Base-by-base conservation (phyloP, 495 filamentous ascomycete species). In the Penicillium cinerascens region DNA sequence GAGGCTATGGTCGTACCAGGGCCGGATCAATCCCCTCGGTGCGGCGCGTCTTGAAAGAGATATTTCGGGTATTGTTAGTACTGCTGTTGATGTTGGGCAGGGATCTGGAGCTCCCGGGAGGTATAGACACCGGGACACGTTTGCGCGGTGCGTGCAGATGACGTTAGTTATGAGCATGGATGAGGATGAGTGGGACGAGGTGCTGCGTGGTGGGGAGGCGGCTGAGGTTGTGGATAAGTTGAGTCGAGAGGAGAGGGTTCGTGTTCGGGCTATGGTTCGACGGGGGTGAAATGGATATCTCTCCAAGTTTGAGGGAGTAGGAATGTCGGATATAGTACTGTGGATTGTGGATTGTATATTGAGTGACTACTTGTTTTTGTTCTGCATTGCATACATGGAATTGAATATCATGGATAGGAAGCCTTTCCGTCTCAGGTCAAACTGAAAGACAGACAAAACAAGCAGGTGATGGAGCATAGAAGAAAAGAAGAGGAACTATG, bases 111-210 rank as follows among this genome's bases (percentile, higher is more conserved):
- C 63, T 6, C 59, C 68, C 11, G 71, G 65, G 2, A 61, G 73
- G 39, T 98, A 96, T 67, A 81, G 82, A 2, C 80, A 96, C 41
- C 74, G 92, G 11, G 92, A 96, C 63, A 63, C 81, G 13, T 97
- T 98, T 75, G 79, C 78, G 44, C 82, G 83, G 54, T 89, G 89
- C 49, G 77, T 82, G 55, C 92, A 98, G 78, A 88, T 97, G 54
- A 83, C 86, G 42, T 79, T 96, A 71, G 81, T 96, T 4, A 88
- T 95, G 62, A 92, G 92, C 53, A 95, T 97, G 91, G 93, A 98
- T 66, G 91, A 95, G 16, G 93, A 98, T 50, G 95, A 98, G 70
- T 96, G 92, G 89, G 89, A 91, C 44, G 92, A 92, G 67, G 65
- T 88, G 17, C 25, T 74, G 20, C 47, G 50, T n/a, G 67, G 69